Evolutionary conservation across 257 asterid genomes (phyloP), one percentile per base, ranked within the genome.

Genomic region (Scutellaria baicalensis): DNA sequence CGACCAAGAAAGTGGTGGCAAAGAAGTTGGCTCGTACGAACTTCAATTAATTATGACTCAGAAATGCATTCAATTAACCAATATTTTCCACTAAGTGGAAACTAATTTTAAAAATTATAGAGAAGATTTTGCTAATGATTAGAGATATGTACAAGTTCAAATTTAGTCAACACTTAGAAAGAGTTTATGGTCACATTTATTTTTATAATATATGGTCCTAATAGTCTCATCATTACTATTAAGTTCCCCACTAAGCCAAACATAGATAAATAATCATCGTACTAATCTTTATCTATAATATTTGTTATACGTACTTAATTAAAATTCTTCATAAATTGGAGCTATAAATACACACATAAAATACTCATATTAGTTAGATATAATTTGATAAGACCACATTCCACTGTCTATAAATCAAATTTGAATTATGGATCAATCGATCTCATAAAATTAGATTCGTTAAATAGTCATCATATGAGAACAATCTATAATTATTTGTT

Each of bases 41-140:
- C 1, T 27, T 27, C 33, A 27, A 27, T 3, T 27, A 27, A 27
- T 27, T 27, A 27, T 27, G 33, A 59, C 54, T 74, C 62, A 35
- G 36, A 45, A 69, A 27, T 20, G 70, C 79, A 79, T 74, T 45
- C 51, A 74, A 70, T 62, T 63, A 72, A 71, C 61, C 69, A 77
- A 50, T 52, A 71, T 45, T 23, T 40, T 67, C 66, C 76, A 69
- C 79, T 64, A 61, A 73, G 42, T 61, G 65, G 61, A 59, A 77
- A 69, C 71, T 67, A 78, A 71, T 60, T 78, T 72, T 60, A 64
- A 58, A 58, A 50, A 77, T 55, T 67, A 54, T 18, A 21, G 14
- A 79, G 80, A 77, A 82, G 88, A 86, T 88, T 84, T 77, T 45
- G 59, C 20, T 88, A 20, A 88, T 84, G 84, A 86, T 84, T 78